Evolutionary conservation across 78 protist species (phyloP).

Genomic region (Speleostelium caveatum): DNA sequence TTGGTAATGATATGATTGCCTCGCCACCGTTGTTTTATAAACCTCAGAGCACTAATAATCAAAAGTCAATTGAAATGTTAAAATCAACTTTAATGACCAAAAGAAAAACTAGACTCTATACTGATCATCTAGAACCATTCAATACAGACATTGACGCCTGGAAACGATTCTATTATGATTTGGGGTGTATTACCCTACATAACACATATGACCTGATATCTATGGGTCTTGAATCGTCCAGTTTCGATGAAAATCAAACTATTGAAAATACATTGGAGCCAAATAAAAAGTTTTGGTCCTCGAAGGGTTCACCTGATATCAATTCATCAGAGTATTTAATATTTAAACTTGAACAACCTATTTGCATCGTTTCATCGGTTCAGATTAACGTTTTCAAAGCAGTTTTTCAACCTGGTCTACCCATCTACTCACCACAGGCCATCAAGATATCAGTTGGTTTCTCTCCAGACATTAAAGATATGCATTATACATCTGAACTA

Average conservation of each 20-base stretch:
- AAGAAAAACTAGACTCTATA: conserved; percentile 24
- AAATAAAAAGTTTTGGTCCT: conserved; percentile 44
- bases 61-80: not conserved
- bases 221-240: conserved; percentile 8
- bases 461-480: conserved; percentile 2
- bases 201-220: conserved; percentile 22
- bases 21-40: too few relatives aligned
- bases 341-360: conserved; percentile 49
- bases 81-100: conserved; percentile 17
- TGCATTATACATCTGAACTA: conserved; percentile 39
- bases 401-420: conserved; percentile 28
- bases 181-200: conserved; percentile 36
- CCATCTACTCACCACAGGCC: conserved; percentile 47
- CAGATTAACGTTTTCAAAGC: conserved; percentile 40
- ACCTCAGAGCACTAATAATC: too few relatives aligned
- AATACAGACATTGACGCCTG: not conserved
- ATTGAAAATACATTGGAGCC: conserved; percentile 39
- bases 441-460: conserved; percentile 48
- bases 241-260: conserved; percentile 25
- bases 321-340: conserved; percentile 24
- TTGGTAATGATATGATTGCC: too few relatives aligned
- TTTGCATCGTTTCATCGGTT: conserved; percentile 59
- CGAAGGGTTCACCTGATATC: conserved; percentile 15
- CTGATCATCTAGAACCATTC: conserved; percentile 31
- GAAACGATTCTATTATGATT: conserved; percentile 40